Base-by-base conservation (phyloP, 2,329 filamentous ascomycete species). In the Cladophialophora immunda region DNA sequence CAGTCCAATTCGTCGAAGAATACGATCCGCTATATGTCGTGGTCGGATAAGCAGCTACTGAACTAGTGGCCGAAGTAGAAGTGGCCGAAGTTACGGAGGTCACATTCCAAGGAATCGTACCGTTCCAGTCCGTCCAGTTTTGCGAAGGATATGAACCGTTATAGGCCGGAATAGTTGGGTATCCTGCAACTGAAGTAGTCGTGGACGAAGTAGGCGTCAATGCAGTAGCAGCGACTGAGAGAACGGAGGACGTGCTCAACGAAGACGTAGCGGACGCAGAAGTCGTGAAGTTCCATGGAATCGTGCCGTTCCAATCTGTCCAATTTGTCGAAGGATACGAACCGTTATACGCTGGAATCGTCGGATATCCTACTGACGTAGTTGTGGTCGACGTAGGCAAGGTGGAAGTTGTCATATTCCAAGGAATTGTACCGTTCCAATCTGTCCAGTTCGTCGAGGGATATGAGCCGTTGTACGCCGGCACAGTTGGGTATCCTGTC, bases 251-350 rank as follows among this genome's bases (percentile, higher is more conserved):
- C 38, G 38, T 41, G 38, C 38, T 41, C 38, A 41, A 41, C 5
- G 38, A n/a, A 41, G 38, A 2, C 4, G 32, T 34, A 34, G 32
- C 2, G 7, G 32, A 34, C 32, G 13, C 32, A 11, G 32, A 34
- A 34, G 32, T 34, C 13, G 32, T 34, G 32, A 34, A 11, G 9
- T 34, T 34, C 32, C 32, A 34, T 13, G 32, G 32, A 34, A 34
- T 34, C 9, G 54, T 57, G 15, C 54, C 54, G 32, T 57, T 57
- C 54, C 54, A 57, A n/a, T 57, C 54, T 29, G 29, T 57, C 54
- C 54, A 57, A 34, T 57, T 57, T 6, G n/a, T 34, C 9, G 54
- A 38, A 19, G 54, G 54, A 57, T 57, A 57, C 5, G 54, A 57
- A 4, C 54, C 54, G 17, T 57, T 57, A 13, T 57, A 57, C 17